Percentiles rank a stretch among this genome's conserved stretches.
Evolutionary conservation across 2,329 filamentous ascomycete species (phyloP).

Genomic region (Sclerotinia nivalis): DNA sequence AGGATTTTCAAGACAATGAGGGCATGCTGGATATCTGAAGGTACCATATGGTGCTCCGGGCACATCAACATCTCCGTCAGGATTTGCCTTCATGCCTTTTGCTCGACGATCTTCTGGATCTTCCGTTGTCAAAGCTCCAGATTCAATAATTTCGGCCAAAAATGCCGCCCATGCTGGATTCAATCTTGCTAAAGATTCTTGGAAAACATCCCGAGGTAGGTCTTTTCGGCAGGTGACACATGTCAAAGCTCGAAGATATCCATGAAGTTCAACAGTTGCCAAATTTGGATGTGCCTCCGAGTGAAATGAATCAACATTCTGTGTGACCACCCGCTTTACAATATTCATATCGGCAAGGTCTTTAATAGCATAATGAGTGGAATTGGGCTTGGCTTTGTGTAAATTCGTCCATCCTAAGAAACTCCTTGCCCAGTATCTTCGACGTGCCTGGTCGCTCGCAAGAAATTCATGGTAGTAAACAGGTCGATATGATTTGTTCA

Average conservation of each 20-base stretch:
- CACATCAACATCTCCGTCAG: conserved; percentile 91
- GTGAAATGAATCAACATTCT: conserved; percentile 98
- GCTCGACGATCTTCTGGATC: conserved; percentile 67
- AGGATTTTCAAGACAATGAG: conserved; percentile 69
- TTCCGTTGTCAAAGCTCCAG: conserved; percentile 76
- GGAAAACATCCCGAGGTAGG: conserved; percentile 72
- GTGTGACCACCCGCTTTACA: conserved; percentile 78
- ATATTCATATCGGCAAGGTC: conserved; percentile 71
- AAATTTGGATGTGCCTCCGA: conserved; percentile 70
- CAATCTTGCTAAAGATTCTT: conserved; percentile 70
- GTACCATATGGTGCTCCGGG: conserved; percentile 84
- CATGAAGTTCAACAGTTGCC: conserved; percentile 83
- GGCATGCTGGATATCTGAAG: conserved; percentile 89
- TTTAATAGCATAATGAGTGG: conserved; percentile 73
- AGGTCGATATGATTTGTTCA: conserved; percentile 86
- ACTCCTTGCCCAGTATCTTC: conserved; percentile 93
- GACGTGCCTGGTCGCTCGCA: conserved; percentile 61
- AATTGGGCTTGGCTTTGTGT: conserved; percentile 75
- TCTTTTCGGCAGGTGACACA: conserved; percentile 78
- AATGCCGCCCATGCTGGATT: conserved; percentile 88
- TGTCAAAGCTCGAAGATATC: conserved; percentile 78
- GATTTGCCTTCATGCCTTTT: conserved; percentile 78
- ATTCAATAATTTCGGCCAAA: conserved; percentile 67
- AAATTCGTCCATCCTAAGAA: conserved; percentile 91
- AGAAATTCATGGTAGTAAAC: conserved; percentile 94